Evolutionary conservation across 2,329 filamentous ascomycete species (phyloP).

Genomic region (Alternaria triticina): DNA sequence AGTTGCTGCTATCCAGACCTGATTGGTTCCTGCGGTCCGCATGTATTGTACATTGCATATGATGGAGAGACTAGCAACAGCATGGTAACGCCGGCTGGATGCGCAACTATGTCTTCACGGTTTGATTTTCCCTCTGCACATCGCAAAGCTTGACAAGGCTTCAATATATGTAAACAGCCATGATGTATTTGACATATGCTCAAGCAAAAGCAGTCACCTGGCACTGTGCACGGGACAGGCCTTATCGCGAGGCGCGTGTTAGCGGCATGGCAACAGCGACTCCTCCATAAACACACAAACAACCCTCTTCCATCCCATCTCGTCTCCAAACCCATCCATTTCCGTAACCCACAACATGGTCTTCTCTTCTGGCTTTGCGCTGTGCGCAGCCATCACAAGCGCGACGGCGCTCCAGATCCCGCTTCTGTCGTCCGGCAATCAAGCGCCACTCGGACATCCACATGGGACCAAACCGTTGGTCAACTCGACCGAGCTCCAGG

Average conservation of each 20-base stretch:
- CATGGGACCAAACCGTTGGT: conserved; percentile 39
- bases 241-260: conserved; percentile 30
- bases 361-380: conserved; percentile 31
- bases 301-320: conserved; percentile 19
- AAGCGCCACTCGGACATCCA: conserved; percentile 29
- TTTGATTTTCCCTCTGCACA: neutral
- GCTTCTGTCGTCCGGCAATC: conserved; percentile 31
- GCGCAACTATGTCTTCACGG: neutral
- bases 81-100: neutral
- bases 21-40: neutral
- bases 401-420: conserved; percentile 40
- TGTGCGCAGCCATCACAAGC: conserved; percentile 36
- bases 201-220: neutral
- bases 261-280: conserved; percentile 35
- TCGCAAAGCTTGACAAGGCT: neutral
- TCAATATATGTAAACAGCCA: neutral
- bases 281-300: conserved; percentile 19
- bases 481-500: conserved; percentile 44
- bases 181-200: neutral
- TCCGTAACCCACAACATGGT: conserved; percentile 30
- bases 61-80: neutral
- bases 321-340: conserved; percentile 4
- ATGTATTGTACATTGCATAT: neutral
- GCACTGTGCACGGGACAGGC: conserved; percentile 28
- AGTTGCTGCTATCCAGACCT: neutral